Percentiles rank a stretch among this genome's conserved stretches.
Conservation (phyloP, 2,329 filamentous ascomycete genomes). For the Neurospora sp. region DNA sequence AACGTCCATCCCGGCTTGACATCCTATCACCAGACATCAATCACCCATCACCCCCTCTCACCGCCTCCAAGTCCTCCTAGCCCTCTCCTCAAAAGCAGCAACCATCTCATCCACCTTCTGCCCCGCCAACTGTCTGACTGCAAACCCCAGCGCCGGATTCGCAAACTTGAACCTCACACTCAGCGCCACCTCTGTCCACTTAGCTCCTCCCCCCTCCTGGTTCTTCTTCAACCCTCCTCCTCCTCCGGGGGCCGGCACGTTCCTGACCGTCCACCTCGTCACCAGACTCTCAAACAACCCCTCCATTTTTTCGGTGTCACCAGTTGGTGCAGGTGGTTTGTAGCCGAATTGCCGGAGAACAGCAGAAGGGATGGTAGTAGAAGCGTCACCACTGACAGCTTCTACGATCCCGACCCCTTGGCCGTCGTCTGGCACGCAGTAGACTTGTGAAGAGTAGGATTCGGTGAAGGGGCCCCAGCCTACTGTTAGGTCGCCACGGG, state of each 20-base stretch:
- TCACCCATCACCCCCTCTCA: neutral
- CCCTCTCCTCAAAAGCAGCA: conserved; percentile 80
- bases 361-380: conserved; percentile 31
- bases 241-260: conserved; percentile 28
- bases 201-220: conserved; percentile 15
- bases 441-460: conserved; percentile 68
- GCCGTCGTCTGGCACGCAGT: conserved; percentile 55
- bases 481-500: conserved; percentile 67
- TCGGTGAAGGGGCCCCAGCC: conserved; percentile 81
- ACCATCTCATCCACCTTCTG: conserved; percentile 85
- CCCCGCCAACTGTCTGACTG: conserved; percentile 73
- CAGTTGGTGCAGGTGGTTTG: neutral
- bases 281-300: conserved; percentile 56
- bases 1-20: neutral
- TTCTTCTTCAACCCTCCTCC: conserved; percentile 9
- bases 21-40: neutral
- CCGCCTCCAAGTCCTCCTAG: conserved; percentile 41
- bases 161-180: conserved; percentile 73
- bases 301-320: conserved; percentile 21
- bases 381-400: conserved; percentile 56
- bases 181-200: conserved; percentile 63
- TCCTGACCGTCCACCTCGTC: conserved; percentile 58
- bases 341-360: conserved; percentile 23
- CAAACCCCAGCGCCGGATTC: conserved; percentile 76
- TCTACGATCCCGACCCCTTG: conserved; percentile 50